phyloP scores from a whole-genome alignment of 345 rosid genomes.

The Populus euphratica region DNA sequence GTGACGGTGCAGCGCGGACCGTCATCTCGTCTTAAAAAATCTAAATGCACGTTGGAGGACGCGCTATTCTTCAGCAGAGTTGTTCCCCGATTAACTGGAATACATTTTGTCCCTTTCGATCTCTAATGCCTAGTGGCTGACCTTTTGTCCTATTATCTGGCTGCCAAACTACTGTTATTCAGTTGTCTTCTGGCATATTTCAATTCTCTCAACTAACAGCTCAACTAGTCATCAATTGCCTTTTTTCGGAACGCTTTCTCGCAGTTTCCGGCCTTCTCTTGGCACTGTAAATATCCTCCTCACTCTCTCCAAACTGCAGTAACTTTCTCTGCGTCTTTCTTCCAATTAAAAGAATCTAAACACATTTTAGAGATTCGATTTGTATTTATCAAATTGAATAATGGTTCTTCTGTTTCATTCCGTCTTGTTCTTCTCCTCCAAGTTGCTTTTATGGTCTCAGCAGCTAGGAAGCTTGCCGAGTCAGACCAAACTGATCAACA shows the following conservation, averaged over 20 bases:
- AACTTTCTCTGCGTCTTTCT: neutral
- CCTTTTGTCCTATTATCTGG: neutral
- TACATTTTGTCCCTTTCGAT: too few relatives aligned
- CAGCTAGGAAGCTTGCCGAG: neutral
- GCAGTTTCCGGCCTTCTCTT: neutral
- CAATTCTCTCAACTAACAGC: neutral
- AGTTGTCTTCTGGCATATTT: neutral
- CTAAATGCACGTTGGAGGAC: too few relatives aligned
- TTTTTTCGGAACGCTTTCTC: neutral
- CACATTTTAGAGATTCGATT: neutral
- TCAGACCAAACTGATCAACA: neutral
- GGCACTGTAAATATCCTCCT: neutral
- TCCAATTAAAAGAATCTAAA: neutral
- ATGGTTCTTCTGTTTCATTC: constrained; percentile 5
- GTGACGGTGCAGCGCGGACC: too few relatives aligned
- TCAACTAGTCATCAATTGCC: neutral
- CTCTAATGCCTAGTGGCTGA: too few relatives aligned
- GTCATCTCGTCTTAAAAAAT: too few relatives aligned
- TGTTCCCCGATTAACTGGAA: too few relatives aligned
- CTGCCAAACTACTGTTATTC: neutral
- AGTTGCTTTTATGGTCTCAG: neutral
- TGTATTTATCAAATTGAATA: neutral
- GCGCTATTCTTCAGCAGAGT: too few relatives aligned
- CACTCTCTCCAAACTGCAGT: neutral
- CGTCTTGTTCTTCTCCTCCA: neutral